A percentile compares a stretch with the other conserved stretches of the same genome.
Conservation (phyloP, 208 protist genomes). For the Leishmania amazonensis region DNA sequence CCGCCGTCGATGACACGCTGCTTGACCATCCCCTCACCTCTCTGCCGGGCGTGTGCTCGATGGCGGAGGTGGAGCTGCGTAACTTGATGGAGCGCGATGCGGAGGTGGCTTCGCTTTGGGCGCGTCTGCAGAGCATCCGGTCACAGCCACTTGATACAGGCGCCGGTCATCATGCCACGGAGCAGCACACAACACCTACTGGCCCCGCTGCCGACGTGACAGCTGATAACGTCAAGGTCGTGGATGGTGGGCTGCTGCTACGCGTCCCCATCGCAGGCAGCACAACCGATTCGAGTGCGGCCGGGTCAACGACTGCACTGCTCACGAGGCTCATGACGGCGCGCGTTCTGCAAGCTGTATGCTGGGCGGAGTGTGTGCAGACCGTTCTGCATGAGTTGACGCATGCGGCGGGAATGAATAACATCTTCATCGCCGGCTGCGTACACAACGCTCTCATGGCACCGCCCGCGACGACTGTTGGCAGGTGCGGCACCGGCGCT, state of each 20-base stretch:
- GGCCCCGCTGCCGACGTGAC: neutral
- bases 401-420: constrained; percentile 17
- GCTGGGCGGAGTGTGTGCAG: constrained; percentile 36
- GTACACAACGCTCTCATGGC: constrained; percentile 32
- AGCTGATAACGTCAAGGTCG: neutral
- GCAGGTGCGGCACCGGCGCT: neutral
- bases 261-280: neutral
- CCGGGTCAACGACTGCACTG: neutral
- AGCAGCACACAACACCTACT: neutral
- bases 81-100: constrained; percentile 14
- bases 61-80: constrained; percentile 29
- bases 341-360: constrained; percentile 28
- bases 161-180: neutral
- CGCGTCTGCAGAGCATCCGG: constrained; percentile 20
- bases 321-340: constrained; percentile 23
- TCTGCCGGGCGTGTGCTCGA: constrained; percentile 18
- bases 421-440: constrained; percentile 22
- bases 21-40: constrained; percentile 24
- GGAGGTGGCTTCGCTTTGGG: constrained; percentile 29
- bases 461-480: neutral
- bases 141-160: neutral
- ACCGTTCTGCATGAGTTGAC: constrained; percentile 34
- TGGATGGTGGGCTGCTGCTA: constrained; percentile 12
- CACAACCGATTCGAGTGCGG: neutral
- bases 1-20: neutral